Percentiles rank a stretch among this genome's conserved stretches.
Conservation (phyloP, 805 yeast genomes). For the Helenozyma baotianmanensis region DNA sequence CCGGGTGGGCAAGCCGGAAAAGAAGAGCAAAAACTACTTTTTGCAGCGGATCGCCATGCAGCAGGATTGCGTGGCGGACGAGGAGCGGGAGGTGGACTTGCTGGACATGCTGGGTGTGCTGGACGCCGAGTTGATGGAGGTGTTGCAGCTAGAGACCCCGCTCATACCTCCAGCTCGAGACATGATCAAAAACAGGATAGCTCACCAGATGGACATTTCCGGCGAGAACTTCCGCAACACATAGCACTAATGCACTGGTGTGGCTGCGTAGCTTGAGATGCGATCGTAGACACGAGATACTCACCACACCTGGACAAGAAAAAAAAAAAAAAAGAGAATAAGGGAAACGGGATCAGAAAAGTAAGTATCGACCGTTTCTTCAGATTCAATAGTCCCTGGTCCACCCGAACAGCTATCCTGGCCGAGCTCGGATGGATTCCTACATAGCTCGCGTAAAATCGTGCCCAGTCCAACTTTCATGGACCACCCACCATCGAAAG, state of each 20-base stretch:
- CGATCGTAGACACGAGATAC: slow-evolving; percentile 2
- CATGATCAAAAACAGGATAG: slow-evolving; percentile 8
- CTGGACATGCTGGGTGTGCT: neutral
- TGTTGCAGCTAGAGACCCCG: no score
- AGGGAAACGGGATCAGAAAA: no score
- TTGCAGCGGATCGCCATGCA: slow-evolving; percentile 35
- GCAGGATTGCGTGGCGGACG: slow-evolving; percentile 30
- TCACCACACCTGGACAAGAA: neutral
- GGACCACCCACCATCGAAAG: no score
- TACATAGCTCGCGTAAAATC: no score
- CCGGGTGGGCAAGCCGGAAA: slow-evolving; percentile 2
- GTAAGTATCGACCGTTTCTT: no score
- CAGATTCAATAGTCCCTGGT: no score
- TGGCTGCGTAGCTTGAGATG: neutral
- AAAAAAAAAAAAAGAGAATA: neutral
- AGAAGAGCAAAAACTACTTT: slow-evolving; percentile 13
- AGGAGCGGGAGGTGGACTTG: slow-evolving; percentile 2
- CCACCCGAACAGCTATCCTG: no score
- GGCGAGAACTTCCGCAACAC: slow-evolving; percentile 1
- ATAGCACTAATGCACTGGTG: neutral
- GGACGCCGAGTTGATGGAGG: neutral
- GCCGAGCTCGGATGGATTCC: no score
- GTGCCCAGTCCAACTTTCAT: no score
- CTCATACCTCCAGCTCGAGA: no score
- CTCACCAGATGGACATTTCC: slow-evolving; percentile 9